Base-by-base conservation (phyloP, 2,329 filamentous ascomycete species). In the Neofusicoccum ribis region DNA sequence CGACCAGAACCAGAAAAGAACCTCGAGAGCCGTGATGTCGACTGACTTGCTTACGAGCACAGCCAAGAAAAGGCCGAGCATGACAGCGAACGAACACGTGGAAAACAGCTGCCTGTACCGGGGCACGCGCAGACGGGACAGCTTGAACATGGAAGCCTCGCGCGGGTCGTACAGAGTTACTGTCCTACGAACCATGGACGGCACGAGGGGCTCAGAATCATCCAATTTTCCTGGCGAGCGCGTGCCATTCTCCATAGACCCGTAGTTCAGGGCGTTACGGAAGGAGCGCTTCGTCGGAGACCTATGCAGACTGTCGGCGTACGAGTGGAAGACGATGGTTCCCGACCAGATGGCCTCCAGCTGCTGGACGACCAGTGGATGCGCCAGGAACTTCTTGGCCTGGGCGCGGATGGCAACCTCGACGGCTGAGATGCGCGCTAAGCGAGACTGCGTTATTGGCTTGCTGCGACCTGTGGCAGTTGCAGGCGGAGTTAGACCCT, bases 281-380 rank as follows among this genome's bases (percentile, higher is more conserved):
- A 75, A 76, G n/a, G 72, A 9, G 39, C 65, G 61, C 23, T 77
- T 73, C 7, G 79, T 75, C 36, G 82, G 83, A 54, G 79, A 79
- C 49, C 92, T 88, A 76, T 97, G 94, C 27, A 97, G 81, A 69
- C 86, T 91, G 76, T 97, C 93, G 5, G 92, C 92, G 12, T 90
- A 88, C 1, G 92, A 95, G 77, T 97, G 93, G 73, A 98, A 97
- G 69, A 95, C 93, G 69, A 98, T 95, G 17, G 91, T 94, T 34
- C 94, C 94, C 20, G 92, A 94, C 94, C 94, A 98, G 67, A 98
- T 97, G 50, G 93, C 93, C 77, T 97, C 93, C n/a, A 98, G 83
- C 74, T 97, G 93, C 76, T 96, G 92, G 8, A 97, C 90, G 0
- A 97, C 93, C 3, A 97, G 83, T 0, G 94, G 93, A 73, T 97